Conservation (phyloP, 106 monocot species). For the Allium sativum region DNA sequence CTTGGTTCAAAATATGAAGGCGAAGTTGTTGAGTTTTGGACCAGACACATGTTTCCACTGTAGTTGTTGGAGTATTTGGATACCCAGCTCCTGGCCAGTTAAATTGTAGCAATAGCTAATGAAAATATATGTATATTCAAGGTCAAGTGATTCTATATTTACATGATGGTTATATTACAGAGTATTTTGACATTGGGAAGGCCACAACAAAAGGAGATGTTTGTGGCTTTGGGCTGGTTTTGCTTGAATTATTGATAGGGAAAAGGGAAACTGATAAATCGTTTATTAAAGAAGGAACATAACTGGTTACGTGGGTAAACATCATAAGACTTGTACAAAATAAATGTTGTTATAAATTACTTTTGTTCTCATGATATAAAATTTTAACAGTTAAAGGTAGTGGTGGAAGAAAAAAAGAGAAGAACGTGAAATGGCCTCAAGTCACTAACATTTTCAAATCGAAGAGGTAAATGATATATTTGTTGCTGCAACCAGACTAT, state of each 20-base stretch:
- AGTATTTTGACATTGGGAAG: slow-evolving; percentile 81
- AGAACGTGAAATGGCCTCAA: too few relatives aligned
- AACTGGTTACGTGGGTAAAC: slow-evolving; percentile 69
- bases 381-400: too few relatives aligned
- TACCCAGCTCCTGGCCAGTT: slow-evolving; percentile 67
- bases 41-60: slow-evolving; percentile 64
- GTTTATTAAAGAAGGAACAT: slow-evolving; percentile 67
- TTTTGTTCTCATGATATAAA: too few relatives aligned
- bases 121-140: too few relatives aligned
- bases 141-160: background rate
- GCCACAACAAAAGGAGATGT: slow-evolving; percentile 83
- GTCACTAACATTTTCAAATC: too few relatives aligned
- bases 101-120: too few relatives aligned
- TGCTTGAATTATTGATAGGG: slow-evolving; percentile 81
- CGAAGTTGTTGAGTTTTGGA: slow-evolving; percentile 75
- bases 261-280: slow-evolving; percentile 77
- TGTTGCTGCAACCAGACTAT: too few relatives aligned
- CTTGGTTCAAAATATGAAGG: slow-evolving; percentile 72
- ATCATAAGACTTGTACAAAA: background rate
- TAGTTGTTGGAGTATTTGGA: slow-evolving; percentile 78
- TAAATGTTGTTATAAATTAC: background rate
- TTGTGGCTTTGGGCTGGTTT: slow-evolving; percentile 74
- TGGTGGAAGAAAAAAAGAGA: too few relatives aligned
- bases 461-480: too few relatives aligned
- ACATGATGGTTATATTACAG: slow-evolving; percentile 13